A percentile compares a stretch with the other conserved stretches of the same genome.
Conservation (phyloP, 2,329 filamentous ascomycete genomes). For the Apiospora hydei region DNA sequence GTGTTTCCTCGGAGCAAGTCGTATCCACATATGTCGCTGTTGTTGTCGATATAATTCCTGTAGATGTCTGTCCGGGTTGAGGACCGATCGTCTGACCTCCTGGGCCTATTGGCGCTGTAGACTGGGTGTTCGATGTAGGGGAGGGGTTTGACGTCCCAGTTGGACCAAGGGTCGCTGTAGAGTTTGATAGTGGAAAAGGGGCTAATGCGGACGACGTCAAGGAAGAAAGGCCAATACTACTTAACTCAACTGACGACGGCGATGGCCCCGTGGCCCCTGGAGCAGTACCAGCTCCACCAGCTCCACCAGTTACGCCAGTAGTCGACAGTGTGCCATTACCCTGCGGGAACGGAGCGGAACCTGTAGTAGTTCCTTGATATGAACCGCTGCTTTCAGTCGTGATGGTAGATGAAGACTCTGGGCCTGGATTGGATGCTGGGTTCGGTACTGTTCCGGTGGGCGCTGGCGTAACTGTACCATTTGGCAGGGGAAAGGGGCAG, state of each 20-base stretch:
- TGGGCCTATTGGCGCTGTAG: neutral
- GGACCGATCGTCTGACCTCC: conserved; percentile 22
- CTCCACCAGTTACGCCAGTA: neutral
- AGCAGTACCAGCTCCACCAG: neutral
- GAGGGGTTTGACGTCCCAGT: conserved; percentile 6
- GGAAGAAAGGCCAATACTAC: neutral
- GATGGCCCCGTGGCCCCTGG: neutral
- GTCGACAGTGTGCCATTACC: neutral
- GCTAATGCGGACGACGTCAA: conserved; percentile 29
- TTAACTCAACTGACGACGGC: conserved; percentile 9
- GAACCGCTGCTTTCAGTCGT: neutral
- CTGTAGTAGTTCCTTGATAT: neutral
- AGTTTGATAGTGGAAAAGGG: conserved; percentile 31
- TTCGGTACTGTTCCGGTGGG: neutral
- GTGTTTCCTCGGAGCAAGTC: conserved; percentile 24
- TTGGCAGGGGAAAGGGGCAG: neutral
- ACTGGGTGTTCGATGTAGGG: neutral
- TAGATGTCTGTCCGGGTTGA: conserved; percentile 6
- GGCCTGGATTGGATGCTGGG: neutral
- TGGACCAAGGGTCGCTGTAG: conserved; percentile 6
- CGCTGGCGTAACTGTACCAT: neutral
- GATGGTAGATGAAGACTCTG: neutral
- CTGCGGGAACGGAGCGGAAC: neutral
- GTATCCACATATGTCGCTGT: conserved; percentile 5
- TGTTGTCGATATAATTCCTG: neutral